These are phyloP conservation scores for Fraxinus xanthoxyloides DNA, from an alignment of 305 asterid species.

Conservation along the genomic window DNA sequence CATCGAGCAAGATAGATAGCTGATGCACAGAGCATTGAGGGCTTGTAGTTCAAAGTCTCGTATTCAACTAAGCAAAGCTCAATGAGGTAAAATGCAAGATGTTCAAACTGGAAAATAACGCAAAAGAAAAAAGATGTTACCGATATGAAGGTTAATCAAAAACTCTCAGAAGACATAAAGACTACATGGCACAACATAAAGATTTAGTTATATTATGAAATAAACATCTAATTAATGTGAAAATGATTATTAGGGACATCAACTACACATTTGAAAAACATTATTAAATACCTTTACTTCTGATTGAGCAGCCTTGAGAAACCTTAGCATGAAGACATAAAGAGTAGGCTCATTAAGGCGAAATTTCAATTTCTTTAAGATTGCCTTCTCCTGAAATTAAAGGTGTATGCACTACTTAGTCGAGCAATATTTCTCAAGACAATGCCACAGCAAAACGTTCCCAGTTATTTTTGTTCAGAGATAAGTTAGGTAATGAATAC, in stretches of 20 bases:
- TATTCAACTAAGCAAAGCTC: slow-evolving; percentile 87
- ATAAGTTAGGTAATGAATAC: neutral
- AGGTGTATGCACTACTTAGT: slow-evolving; percentile 19
- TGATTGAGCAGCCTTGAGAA: slow-evolving; percentile 87
- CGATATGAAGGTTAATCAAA: neutral
- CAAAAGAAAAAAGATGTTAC: slow-evolving; percentile 17
- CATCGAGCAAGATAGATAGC: slow-evolving; percentile 88
- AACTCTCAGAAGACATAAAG: neutral
- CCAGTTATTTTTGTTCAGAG: neutral
- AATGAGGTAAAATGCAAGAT: slow-evolving; percentile 83
- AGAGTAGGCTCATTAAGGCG: slow-evolving; percentile 91
- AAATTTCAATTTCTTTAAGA: slow-evolving; percentile 68
- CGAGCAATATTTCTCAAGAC: slow-evolving; percentile 15
- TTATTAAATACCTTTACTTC: slow-evolving; percentile 14
- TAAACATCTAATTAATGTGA: neutral
- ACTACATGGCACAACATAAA: neutral
- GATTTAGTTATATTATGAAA: neutral
- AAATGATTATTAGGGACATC: neutral
- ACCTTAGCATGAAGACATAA: slow-evolving; percentile 91
- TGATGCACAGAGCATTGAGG: slow-evolving; percentile 88
- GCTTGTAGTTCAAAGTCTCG: slow-evolving; percentile 82
- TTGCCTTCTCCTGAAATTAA: slow-evolving; percentile 66
- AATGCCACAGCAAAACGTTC: neutral
- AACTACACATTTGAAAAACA: neutral
- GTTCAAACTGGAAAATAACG: slow-evolving; percentile 61